Conservation (phyloP, 371 early-diverging fungal genomes). For the Zychaea mexicana region DNA sequence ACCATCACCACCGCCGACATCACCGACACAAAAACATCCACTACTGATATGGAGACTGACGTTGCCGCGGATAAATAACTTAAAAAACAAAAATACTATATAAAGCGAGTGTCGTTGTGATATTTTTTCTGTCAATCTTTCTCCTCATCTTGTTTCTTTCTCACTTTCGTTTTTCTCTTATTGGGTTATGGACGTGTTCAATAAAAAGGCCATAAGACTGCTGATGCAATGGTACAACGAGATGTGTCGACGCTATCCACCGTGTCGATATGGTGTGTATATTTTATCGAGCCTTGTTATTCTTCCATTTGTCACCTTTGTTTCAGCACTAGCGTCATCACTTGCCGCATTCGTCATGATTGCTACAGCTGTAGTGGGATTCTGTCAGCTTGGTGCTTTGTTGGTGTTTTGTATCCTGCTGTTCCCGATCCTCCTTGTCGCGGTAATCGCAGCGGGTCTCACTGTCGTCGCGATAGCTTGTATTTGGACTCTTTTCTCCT, state of each 20-base stretch:
- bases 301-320: background rate
- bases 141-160: background rate
- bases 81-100: constrained; percentile 16
- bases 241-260: background rate
- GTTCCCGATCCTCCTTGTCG: background rate
- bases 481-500: too few species aligned
- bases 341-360: constrained; percentile 1
- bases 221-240: background rate
- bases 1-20: too few species aligned
- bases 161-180: background rate
- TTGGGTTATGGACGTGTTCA: background rate
- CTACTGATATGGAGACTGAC: background rate
- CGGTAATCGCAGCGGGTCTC: background rate
- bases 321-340: background rate
- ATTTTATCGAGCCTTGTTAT: background rate
- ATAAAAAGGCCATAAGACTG: background rate
- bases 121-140: background rate
- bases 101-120: too few species aligned
- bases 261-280: background rate
- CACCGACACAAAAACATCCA: background rate
- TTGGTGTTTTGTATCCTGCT: background rate
- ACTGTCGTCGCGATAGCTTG: background rate
- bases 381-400: background rate
- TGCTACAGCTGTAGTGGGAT: background rate
- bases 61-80: constrained; percentile 20